Base-by-base conservation (phyloP, 108 stramenopile species). In the Skeletonema costatum region DNA sequence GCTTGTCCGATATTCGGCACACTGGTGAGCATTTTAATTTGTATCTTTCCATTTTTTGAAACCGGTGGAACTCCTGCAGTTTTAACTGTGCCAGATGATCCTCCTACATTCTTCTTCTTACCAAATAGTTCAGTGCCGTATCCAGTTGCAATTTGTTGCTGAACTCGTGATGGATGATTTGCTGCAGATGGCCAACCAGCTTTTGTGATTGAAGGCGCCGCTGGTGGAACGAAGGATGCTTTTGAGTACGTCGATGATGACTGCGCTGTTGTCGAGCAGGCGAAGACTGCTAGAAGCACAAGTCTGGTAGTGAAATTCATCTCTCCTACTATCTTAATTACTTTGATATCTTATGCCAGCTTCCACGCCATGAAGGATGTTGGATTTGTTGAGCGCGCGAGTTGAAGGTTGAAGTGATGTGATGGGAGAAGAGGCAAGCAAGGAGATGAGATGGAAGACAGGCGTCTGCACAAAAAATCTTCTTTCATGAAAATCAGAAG, bases 1-100 rank as follows among this genome's bases (percentile, higher is more conserved):
- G 83, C 77, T 69, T 87, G 87, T 32, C 93, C 93, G 0, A 88
- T 86, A 10, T 86, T 84, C 5, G 89, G 84, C n/a, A 92, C 81
- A 63, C 88, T 77, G 51, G 87, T 75, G 13, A 91, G 67, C 3
- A 94, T 64, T 46, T 87, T 86, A 17, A 94, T 90, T 81, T 92
- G 93, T 8, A 94, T 75, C 66, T 91, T 92, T 4, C 74, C 71
- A n/a, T 80, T 80, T 19, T 80, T 75, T 60, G 41, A 58, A 6
- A 66, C 78, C 19, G 41, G 50, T 12, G 63, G 68, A 6, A 63
- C 73, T 30, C 35, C 66, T 13, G 68, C 68, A 32, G 39, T 77
- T 30, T 72, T 71, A 0, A 25, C 25, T 2, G 70, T 42, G 44
- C 17, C 39, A 2, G 30, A 62, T 1, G 76, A 60, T 2, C 17